A percentile compares a stretch with the other conserved stretches of the same genome.
Conservation (phyloP, 345 rosid genomes). For the Psidium friedrichsthalianum region DNA sequence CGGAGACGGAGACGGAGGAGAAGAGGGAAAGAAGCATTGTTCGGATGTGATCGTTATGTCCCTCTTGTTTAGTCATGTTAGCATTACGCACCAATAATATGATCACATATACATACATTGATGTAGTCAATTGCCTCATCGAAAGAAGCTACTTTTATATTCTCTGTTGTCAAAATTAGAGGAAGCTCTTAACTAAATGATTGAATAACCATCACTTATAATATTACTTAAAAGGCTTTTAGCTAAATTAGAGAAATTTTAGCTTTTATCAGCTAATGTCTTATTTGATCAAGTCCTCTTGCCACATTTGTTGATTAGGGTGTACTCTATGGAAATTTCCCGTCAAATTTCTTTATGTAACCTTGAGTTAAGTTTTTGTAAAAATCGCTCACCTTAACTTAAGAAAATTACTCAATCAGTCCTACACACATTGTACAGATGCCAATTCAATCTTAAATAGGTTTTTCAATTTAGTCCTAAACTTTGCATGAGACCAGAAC, state of each 20-base stretch:
- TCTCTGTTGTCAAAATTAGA: not conserved
- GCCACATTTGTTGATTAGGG: not conserved
- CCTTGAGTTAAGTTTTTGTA: not conserved
- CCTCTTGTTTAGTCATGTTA: not conserved
- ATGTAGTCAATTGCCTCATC: not conserved
- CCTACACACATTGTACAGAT: not conserved
- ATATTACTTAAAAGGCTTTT: not conserved
- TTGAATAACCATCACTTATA: not conserved
- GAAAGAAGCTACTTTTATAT: not conserved
- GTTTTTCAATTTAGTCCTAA: too few species aligned
- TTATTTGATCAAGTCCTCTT: not conserved
- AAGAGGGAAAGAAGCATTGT: too few species aligned
- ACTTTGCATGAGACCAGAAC: accelerated
- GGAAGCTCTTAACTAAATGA: not conserved
- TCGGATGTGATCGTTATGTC: not conserved
- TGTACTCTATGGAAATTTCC: not conserved
- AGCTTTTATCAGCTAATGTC: not conserved
- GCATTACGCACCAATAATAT: not conserved
- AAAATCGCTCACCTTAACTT: not conserved
- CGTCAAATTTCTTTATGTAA: not conserved
- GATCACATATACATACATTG: not conserved
- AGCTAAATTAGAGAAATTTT: not conserved
- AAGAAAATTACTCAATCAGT: not conserved
- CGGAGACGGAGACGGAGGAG: too few species aligned
- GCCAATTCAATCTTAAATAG: not conserved